Percentiles rank a stretch among this genome's conserved stretches.
Evolutionary conservation across 202 grass and related monocot species (phyloP).

Genomic region (Bolboschoenoplectus hybrid): DNA sequence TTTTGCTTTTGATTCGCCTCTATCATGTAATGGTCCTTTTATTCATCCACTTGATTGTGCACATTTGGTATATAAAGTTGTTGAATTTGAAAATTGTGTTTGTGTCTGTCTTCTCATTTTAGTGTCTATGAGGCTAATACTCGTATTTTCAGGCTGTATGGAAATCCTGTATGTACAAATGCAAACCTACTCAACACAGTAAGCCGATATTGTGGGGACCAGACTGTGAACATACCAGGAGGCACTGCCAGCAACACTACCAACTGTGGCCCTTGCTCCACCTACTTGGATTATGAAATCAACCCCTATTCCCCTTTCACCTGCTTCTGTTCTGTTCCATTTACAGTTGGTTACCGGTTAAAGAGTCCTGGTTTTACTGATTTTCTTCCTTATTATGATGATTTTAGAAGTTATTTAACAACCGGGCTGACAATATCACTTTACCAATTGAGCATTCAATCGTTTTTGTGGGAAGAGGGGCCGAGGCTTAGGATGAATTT

Average conservation of each 20-base stretch:
- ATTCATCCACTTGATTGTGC: conserved; percentile 33
- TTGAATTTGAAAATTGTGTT: conserved; percentile 26
- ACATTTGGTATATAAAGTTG: conserved; percentile 17
- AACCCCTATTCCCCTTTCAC: conserved; percentile 51
- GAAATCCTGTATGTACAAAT: conserved; percentile 73
- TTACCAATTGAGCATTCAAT: conserved; percentile 60
- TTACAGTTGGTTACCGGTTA: conserved; percentile 74
- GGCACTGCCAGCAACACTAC: background rate
- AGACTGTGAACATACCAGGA: conserved; percentile 46
- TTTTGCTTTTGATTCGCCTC: conserved; percentile 35
- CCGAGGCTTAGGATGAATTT: conserved; percentile 83
- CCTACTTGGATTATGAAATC: conserved; percentile 48
- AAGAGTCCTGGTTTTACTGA: conserved; percentile 86
- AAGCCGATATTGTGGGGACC: conserved; percentile 40
- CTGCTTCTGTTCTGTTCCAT: conserved; percentile 69
- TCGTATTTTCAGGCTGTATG: conserved; percentile 55
- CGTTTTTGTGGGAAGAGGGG: conserved; percentile 74
- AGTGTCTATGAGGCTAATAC: conserved; percentile 11
- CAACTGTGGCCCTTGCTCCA: conserved; percentile 53
- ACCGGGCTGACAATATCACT: conserved; percentile 47
- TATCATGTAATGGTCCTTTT: background rate
- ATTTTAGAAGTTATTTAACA: conserved; percentile 58
- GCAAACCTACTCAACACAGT: conserved; percentile 43
- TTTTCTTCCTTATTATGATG: conserved; percentile 62
- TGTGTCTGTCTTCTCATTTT: background rate